Percentiles rank a stretch among this genome's conserved stretches.
Conservation (phyloP, 164 flowering plant genomes). For the Berberis thunbergii region DNA sequence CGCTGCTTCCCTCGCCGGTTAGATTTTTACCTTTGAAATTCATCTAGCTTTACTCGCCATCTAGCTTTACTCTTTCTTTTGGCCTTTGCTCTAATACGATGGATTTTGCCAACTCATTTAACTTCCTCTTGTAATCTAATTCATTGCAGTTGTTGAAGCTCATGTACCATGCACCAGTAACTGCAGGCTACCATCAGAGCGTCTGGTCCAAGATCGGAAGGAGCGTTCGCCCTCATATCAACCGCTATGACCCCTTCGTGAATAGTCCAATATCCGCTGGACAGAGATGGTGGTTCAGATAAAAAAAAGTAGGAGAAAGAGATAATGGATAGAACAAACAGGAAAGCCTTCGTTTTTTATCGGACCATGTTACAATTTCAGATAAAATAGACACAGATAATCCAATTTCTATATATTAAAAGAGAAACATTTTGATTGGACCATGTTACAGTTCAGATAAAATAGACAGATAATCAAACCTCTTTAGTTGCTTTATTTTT, state of each 20-base stretch:
- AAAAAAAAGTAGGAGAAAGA: not conserved
- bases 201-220: conserved; percentile 85
- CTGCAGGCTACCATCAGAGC: conserved; percentile 84
- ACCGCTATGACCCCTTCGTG: conserved; percentile 75
- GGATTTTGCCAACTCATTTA: no score
- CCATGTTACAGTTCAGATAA: no score
- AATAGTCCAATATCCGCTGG: conserved; percentile 58
- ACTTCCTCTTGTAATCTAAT: no score
- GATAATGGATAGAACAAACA: not conserved
- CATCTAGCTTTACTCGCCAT: no score
- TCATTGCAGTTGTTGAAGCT: conserved; percentile 71
- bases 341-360: not conserved
- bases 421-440: not conserved
- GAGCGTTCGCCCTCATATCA: conserved; percentile 49
- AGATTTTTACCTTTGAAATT: no score
- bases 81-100: no score
- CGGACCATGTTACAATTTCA: no score
- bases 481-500: no score
- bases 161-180: conserved; percentile 94
- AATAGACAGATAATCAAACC: no score
- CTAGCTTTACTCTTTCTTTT: no score
- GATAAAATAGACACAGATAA: not conserved
- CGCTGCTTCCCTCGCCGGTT: no score
- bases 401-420: not conserved
- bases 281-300: conserved; percentile 93